Evolutionary conservation across 805 yeast genomes (phyloP).

Genomic region (Metschnikowia picachoensis): DNA sequence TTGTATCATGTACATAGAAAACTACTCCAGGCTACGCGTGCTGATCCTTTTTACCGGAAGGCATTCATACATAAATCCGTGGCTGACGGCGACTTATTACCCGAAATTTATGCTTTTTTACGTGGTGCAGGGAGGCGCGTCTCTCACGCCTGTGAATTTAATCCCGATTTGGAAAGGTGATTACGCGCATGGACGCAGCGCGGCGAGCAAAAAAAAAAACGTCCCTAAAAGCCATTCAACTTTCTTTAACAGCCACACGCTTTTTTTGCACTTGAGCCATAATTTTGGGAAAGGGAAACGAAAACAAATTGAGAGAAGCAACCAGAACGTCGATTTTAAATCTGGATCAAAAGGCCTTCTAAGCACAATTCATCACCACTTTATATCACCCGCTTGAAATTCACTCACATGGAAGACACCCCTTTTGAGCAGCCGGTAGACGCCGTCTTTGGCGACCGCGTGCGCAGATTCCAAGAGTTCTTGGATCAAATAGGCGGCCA

Average conservation of each 20-base stretch:
- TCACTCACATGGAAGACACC: constrained; percentile 21
- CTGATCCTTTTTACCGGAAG: no score
- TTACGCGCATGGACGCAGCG: constrained; percentile 15
- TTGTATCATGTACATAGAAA: no score
- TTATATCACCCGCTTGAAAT: no score
- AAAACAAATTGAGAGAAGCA: no score
- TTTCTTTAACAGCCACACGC: background rate
- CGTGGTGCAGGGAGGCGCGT: background rate
- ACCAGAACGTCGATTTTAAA: no score
- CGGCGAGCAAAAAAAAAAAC: background rate
- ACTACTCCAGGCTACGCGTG: no score
- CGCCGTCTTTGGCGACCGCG: constrained; percentile 71
- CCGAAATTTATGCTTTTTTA: background rate
- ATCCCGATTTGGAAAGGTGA: constrained; percentile 14
- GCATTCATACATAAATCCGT: background rate
- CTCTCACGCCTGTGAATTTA: background rate
- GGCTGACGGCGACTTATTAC: background rate
- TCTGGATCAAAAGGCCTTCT: no score
- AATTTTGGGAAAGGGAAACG: background rate
- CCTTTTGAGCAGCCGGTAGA: constrained; percentile 35
- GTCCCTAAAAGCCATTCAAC: background rate
- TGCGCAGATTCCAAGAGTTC: constrained; percentile 84
- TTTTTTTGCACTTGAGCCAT: background rate
- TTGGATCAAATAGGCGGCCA: constrained; percentile 52
- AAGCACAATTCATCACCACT: background rate